Conservation (phyloP, 169 alveolate species). For the Eimeria tenella region DNA sequence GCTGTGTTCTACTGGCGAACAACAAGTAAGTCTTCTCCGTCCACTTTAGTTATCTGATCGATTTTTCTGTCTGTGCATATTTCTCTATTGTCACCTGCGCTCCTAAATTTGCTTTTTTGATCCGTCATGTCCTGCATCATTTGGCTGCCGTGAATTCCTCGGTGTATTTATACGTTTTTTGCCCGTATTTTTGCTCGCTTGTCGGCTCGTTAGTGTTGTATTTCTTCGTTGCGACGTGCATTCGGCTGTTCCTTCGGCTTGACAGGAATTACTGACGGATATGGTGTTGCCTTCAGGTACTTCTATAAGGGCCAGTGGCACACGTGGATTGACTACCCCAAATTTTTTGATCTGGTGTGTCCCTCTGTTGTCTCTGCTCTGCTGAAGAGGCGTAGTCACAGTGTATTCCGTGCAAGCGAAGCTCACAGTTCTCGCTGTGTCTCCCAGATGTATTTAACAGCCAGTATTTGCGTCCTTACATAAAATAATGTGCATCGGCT, state of each 20-base stretch:
- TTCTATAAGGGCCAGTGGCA: slow-evolving; percentile 90
- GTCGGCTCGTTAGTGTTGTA: neutral
- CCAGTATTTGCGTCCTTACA: too few species aligned
- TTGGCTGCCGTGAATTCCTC: too few species aligned
- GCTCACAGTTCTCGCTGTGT: too few species aligned
- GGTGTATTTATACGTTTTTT: neutral
- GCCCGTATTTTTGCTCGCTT: neutral
- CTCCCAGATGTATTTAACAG: too few species aligned
- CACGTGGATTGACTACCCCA: slow-evolving; percentile 92
- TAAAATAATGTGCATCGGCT: too few species aligned
- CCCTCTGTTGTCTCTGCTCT: too few species aligned
- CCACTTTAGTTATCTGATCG: neutral
- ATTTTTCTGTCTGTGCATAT: neutral
- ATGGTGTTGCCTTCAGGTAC: slow-evolving; percentile 71
- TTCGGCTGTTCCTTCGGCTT: neutral
- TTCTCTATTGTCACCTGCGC: neutral
- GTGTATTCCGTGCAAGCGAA: too few species aligned
- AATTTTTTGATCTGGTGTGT: slow-evolving; percentile 85
- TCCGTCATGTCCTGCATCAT: too few species aligned
- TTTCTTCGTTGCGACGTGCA: neutral
- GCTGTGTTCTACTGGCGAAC: slow-evolving; percentile 88
- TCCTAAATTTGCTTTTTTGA: too few species aligned
- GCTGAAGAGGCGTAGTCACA: too few species aligned
- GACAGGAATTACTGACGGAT: neutral
- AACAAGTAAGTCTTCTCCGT: slow-evolving; percentile 45